phyloP scores from a whole-genome alignment of 805 yeast genomes.

The Kluyveromyces lactis region DNA sequence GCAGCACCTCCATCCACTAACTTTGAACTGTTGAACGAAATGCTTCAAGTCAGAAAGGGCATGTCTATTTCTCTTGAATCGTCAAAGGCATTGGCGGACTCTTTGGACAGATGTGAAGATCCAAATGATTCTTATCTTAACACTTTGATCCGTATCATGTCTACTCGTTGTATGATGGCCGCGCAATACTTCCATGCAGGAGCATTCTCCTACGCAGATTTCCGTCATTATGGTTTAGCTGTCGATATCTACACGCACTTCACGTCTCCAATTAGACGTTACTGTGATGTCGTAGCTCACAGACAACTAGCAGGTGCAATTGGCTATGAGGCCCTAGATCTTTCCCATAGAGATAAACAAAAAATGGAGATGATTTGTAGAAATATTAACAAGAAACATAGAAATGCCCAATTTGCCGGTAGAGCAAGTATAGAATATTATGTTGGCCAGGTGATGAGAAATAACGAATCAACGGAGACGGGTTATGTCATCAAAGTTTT shows the following conservation, averaged over 20 bases:
- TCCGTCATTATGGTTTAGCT: constrained; percentile 94
- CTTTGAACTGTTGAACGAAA: constrained; percentile 82
- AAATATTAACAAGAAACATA: constrained; percentile 87
- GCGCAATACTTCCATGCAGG: constrained; percentile 97
- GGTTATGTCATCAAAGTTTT: constrained; percentile 91
- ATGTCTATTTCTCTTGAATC: constrained; percentile 72
- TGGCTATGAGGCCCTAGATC: constrained; percentile 78
- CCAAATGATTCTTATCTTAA: constrained; percentile 82
- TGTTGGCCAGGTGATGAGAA: constrained; percentile 95
- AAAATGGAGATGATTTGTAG: constrained; percentile 84
- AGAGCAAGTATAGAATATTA: constrained; percentile 96
- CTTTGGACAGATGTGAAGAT: constrained; percentile 82
- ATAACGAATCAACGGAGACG: constrained; percentile 68
- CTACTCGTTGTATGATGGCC: constrained; percentile 98
- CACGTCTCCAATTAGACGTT: constrained; percentile 96
- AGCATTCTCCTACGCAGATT: constrained; percentile 79
- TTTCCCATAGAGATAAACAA: constrained; percentile 75
- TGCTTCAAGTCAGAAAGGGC: constrained; percentile 73
- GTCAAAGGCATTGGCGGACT: constrained; percentile 87
- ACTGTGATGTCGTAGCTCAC: constrained; percentile 96
- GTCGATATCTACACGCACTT: constrained; percentile 96
- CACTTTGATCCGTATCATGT: constrained; percentile 89
- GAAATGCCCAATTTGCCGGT: constrained; percentile 98
- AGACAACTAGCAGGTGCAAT: constrained; percentile 98
- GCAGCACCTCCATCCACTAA: constrained; percentile 95